These are phyloP conservation scores for Trichoderma simmonsii DNA, from an alignment of 2,329 filamentous ascomycete genomes.

Conservation along the genomic window DNA sequence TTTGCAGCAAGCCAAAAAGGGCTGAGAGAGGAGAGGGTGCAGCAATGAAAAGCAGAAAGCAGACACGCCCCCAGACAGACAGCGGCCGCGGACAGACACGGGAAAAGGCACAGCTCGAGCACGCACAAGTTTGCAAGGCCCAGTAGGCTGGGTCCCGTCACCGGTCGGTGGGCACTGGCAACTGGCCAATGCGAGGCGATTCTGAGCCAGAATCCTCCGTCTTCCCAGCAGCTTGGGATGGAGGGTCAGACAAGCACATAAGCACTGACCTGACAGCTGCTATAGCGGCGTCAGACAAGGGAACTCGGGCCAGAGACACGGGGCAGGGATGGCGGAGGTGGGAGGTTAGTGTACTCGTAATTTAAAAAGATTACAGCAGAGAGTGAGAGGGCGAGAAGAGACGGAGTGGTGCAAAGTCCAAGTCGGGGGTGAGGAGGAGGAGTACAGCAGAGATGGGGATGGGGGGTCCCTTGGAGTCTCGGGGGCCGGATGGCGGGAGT, in stretches of 20 bases:
- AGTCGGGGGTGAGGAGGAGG: background rate
- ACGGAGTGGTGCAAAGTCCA: background rate
- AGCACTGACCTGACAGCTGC: conserved; percentile 9
- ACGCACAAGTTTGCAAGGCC: background rate
- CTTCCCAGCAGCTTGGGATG: conserved; percentile 18
- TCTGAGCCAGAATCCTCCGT: background rate
- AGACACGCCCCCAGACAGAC: conserved; percentile 5
- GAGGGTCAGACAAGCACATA: conserved; percentile 18
- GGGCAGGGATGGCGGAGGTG: background rate
- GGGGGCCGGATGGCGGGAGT: conserved; percentile 1
- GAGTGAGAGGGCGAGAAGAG: background rate
- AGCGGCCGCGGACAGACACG: background rate
- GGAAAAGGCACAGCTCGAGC: background rate
- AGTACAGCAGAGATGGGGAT: background rate
- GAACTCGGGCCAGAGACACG: background rate
- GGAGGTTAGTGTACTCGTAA: background rate
- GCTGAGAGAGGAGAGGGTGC: conserved; percentile 4
- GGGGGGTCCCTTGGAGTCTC: conserved; percentile 2
- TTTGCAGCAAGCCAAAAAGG: background rate
- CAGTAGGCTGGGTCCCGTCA: conserved; percentile 14
- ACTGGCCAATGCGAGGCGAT: conserved; percentile 15
- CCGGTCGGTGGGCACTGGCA: background rate
- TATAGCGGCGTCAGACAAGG: conserved; percentile 15
- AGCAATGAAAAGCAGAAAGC: background rate
- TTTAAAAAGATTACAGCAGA: background rate